These are phyloP conservation scores for Aeminium ludgeri DNA, from an alignment of 495 filamentous ascomycete species.

Conservation along the genomic window DNA sequence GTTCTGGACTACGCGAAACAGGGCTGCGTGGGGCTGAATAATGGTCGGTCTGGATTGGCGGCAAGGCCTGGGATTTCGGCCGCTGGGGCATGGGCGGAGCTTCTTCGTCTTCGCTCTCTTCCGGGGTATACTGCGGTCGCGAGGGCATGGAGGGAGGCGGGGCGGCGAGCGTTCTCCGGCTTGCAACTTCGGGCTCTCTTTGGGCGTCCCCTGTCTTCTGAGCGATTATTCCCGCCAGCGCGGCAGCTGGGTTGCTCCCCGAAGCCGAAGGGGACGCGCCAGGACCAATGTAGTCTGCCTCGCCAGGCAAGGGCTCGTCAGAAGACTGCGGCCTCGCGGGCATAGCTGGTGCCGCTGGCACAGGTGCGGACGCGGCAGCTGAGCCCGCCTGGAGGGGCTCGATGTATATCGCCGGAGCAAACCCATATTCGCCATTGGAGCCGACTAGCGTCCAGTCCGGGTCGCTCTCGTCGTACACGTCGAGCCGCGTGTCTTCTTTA, in stretches of 20 bases:
- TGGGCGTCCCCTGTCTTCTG: constrained; percentile 24
- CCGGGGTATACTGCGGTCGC: constrained; percentile 39
- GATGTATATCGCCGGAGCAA: constrained; percentile 95
- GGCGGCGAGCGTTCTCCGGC: constrained; percentile 22
- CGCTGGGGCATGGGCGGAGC: constrained; percentile 51
- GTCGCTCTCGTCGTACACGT: constrained; percentile 79
- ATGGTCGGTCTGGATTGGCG: too few relatives aligned
- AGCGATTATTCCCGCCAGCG: constrained; percentile 55
- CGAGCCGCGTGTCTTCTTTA: constrained; percentile 65
- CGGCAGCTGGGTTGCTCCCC: constrained; percentile 45
- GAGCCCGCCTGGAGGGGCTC: constrained; percentile 36
- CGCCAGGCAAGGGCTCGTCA: constrained; percentile 15
- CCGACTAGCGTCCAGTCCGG: constrained; percentile 95
- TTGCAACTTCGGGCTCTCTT: constrained; percentile 15
- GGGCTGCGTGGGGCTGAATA: too few relatives aligned
- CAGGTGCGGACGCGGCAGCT: constrained; percentile 1
- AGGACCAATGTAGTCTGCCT: constrained; percentile 10
- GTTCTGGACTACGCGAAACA: too few relatives aligned
- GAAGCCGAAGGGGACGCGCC: constrained; percentile 13
- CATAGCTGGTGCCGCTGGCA: constrained; percentile 20
- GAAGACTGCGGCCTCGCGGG: constrained; percentile 13
- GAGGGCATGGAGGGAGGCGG: constrained; percentile 25
- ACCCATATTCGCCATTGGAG: constrained; percentile 70
- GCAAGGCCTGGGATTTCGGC: constrained; percentile 42
- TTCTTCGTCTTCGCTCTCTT: constrained; percentile 43